These are phyloP conservation scores for Vicia sativa DNA, from an alignment of 306 rosid species.

Conservation along the genomic window DNA sequence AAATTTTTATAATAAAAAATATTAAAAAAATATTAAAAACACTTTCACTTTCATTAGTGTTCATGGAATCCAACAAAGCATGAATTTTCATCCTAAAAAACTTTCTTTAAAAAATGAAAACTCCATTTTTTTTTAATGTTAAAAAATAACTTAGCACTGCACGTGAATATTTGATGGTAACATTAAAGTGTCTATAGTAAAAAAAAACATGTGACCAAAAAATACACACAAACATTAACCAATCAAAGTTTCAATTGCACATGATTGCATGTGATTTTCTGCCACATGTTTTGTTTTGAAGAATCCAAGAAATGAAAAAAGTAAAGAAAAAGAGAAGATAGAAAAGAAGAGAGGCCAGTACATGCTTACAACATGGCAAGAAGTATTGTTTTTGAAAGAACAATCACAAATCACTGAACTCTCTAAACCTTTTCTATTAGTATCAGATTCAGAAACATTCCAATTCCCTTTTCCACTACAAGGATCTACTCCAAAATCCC, in stretches of 20 bases:
- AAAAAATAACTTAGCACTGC: not conserved
- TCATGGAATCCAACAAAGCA: not conserved
- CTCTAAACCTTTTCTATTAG: constrained; percentile 58
- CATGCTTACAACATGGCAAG: constrained; percentile 87
- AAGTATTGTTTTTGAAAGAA: constrained; percentile 57
- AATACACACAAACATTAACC: constrained; percentile 6
- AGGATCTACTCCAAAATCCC: constrained; percentile 81
- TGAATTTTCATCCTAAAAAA: not conserved
- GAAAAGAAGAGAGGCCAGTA: constrained; percentile 24
- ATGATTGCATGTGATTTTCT: constrained; percentile 42
- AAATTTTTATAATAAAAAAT: too few species aligned
- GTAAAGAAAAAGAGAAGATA: not conserved
- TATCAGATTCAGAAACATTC: constrained; percentile 41
- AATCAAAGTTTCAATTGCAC: constrained; percentile 17
- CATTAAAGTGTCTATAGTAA: constrained; percentile 17
- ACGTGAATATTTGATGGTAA: constrained; percentile 34
- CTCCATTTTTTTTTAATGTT: not conserved
- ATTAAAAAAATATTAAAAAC: not conserved
- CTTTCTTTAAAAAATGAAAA: not conserved
- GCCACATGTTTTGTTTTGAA: not conserved
- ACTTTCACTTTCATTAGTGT: not conserved
- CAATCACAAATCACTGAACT: constrained; percentile 67
- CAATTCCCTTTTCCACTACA: constrained; percentile 76
- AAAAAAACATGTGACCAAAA: constrained; percentile 25
- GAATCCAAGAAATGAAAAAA: not conserved